Evolutionary conservation across 2,329 filamentous ascomycete genomes (phyloP).

Genomic region (Torrubiella hemipterigena): DNA sequence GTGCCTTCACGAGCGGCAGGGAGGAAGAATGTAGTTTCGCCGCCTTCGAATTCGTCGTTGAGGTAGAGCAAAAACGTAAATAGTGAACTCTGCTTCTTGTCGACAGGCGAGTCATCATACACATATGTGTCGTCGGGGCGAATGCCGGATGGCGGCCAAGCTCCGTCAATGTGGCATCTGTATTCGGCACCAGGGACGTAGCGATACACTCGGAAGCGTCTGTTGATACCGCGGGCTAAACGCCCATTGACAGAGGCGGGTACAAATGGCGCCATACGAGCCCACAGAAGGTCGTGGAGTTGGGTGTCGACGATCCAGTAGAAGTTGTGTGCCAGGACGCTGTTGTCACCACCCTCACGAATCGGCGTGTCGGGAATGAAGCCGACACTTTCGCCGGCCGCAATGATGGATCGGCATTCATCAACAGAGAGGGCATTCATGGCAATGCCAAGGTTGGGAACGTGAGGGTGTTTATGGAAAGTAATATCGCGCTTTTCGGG

Average conservation of each 20-base stretch:
- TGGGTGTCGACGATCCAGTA: constrained; percentile 57
- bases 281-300: constrained; percentile 54
- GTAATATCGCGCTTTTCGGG: constrained; percentile 31
- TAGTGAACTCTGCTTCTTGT: constrained; percentile 50
- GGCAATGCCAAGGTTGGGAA: constrained; percentile 49
- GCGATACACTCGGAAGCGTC: constrained; percentile 59
- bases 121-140: constrained; percentile 44
- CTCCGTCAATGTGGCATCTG: constrained; percentile 57
- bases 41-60: constrained; percentile 60
- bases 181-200: constrained; percentile 66
- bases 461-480: constrained; percentile 46
- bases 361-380: constrained; percentile 59
- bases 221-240: constrained; percentile 49
- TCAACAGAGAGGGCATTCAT: constrained; percentile 45
- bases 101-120: constrained; percentile 51
- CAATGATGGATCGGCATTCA: constrained; percentile 56
- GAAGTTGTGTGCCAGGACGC: constrained; percentile 60
- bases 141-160: constrained; percentile 61
- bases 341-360: constrained; percentile 51
- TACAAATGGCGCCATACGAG: constrained; percentile 44
- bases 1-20: constrained; percentile 51
- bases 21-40: constrained; percentile 61
- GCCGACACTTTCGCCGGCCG: constrained; percentile 50
- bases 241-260: constrained; percentile 43
- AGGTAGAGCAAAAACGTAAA: constrained; percentile 61